Base-by-base conservation (phyloP, 768 basidiomycete species). In the Chalciporus sphaerocephalus region DNA sequence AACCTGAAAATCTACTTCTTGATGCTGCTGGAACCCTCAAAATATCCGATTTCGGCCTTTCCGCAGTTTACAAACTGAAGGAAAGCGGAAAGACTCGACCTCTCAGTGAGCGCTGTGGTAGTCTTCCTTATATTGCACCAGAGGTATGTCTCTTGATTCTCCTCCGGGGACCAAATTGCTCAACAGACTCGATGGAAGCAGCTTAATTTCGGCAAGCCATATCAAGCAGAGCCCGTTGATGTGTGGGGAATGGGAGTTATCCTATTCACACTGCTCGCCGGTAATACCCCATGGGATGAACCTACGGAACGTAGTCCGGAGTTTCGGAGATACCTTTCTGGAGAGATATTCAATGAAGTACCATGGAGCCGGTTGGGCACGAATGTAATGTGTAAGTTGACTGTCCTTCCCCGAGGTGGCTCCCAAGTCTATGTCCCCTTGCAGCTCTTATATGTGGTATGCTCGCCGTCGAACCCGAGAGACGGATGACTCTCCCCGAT, bases 201-300 rank as follows among this genome's bases (percentile, higher is more conserved):
- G 92, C 65, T 95, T 24, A 83, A 82, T 27, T 69, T 69, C 4
- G 72, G 80, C 4, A 70, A 62, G 9, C 77, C 88, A 0, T 99
- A 98, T 66, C 65, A 81, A 12, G 96, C 93, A 2, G 92, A 96
- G 47, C 93, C 96, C 0, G 79, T 98, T 18, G 96, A 99, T 61
- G 82, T 91, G 8, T 99, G 96, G 96, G 92, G 92, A 0, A 79
- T 90, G 33, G 96, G 96, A 1, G 88, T 98, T 21, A 95, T 99
- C 37, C 70, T 99, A 1, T 98, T 89, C 61, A 89, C 95, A 0
- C 70, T 99, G 37, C 72, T 98, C 0, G 84, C 78, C 7, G 96
- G 96, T 38, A 98, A 96, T 58, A 97, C 96, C 0, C 96, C 96
- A 2, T 98, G 96, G 96, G 96, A 97, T 58, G 87, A 94, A 59